Base-by-base conservation (phyloP, 179 eudicot species). In the Vitellaria paradoxa region DNA sequence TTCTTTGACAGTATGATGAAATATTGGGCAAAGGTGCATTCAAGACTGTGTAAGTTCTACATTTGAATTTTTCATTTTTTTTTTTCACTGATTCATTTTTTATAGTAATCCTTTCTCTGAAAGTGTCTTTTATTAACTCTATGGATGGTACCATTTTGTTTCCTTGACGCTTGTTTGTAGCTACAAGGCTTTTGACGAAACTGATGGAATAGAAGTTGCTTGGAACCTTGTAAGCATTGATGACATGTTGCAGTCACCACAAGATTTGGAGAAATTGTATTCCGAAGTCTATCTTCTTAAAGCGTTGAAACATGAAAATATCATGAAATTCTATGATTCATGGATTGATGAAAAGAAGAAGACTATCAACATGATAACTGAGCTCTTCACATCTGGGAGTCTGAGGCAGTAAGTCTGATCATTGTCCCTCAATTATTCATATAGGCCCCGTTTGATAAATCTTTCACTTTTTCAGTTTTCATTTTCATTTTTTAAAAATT, bases 271-370 rank as follows among this genome's bases (percentile, higher is more conserved):
- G 72, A 91, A 87, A 76, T 74, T 91, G 23, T 85, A 90, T 74
- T 81, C 87, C 56, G 97, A 91, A 83, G 93, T 91, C 75, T 81
- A 84, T 79, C 88, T 91, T 78, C 97, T 91, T 12, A 88, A 81
- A 68, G 74, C 85, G 17, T 70, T 91, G 75, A 88, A 88, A 78
- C 91, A 91, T 79, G 89, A 87, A 56, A 91, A 90, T 76, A 90
- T 91, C 57, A 88, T 91, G 56, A 88, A 81, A 74, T 85, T 88
- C 37, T 86, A 82, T 59, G 92, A 92, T 82, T 90, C 91, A 70
- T 92, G 97, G 97, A 87, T 90, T 77, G 93, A 92, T 79, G 87
- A 87, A 75, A 87, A 90, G 84, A 92, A 86, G 81, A 92, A 86
- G 80, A 92, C 94, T 23, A 82, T 92, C 6, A 92, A 92, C 87